Evolutionary conservation across 148 eudicot species (phyloP).

Genomic region (Chenopodium berlandieri): DNA sequence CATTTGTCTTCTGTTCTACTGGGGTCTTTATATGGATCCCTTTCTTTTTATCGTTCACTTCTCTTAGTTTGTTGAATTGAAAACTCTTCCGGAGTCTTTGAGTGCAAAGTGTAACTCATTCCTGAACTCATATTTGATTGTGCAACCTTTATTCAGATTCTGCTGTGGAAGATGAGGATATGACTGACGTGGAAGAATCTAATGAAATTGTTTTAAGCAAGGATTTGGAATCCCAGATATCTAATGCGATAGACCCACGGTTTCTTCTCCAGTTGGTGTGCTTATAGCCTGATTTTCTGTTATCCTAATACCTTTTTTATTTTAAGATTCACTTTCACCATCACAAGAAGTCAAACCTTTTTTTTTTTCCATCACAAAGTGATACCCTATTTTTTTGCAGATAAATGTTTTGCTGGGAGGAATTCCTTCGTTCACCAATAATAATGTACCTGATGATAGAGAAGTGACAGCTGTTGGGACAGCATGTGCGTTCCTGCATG

Average conservation of each 20-base stretch:
- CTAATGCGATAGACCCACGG: constrained; percentile 70
- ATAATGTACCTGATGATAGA: constrained; percentile 44
- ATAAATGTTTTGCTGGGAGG: constrained; percentile 76
- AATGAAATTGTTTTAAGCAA: constrained; percentile 41
- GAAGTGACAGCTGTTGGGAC: constrained; percentile 77
- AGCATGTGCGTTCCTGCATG: constrained; percentile 86
- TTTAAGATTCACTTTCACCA: not conserved
- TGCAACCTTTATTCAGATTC: constrained; percentile 37
- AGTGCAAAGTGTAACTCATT: constrained; percentile 10
- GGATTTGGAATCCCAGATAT: constrained; percentile 72
- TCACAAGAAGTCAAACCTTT: not conserved
- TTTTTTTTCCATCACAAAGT: not conserved
- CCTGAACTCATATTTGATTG: constrained; percentile 1
- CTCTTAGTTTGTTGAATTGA: not conserved
- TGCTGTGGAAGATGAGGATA: constrained; percentile 64
- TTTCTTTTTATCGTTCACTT: not conserved
- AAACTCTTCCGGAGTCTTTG: not conserved
- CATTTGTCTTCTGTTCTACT: not conserved
- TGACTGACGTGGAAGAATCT: constrained; percentile 52
- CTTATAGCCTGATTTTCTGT: not conserved
- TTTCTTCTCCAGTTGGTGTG: constrained; percentile 86
- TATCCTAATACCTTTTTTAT: not conserved
- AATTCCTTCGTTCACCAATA: constrained; percentile 37
- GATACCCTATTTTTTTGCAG: constrained; percentile 33
- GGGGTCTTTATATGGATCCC: not conserved